A percentile compares a stretch with the other conserved stretches of the same genome.
phyloP scores from a whole-genome alignment of 345 rosid genomes.

The Salix viminalis region DNA sequence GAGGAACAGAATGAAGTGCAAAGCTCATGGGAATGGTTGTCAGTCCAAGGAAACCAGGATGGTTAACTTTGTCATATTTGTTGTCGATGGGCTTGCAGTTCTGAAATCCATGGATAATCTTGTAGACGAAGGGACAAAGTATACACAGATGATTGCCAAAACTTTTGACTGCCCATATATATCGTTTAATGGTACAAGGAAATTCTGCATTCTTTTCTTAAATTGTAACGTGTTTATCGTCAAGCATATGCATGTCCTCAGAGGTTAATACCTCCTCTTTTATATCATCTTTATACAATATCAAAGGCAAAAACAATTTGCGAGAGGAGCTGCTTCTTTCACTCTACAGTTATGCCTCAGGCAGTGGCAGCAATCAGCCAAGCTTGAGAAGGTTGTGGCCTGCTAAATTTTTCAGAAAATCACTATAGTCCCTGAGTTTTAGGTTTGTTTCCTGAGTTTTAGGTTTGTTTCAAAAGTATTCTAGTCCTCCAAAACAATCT shows the following conservation, averaged over 20 bases:
- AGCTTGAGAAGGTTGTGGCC: too few relatives aligned
- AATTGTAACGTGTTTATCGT: not conserved
- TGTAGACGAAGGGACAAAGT: constrained; percentile 18
- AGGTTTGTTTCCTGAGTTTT: too few relatives aligned
- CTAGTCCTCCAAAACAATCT: too few relatives aligned
- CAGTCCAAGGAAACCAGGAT: constrained; percentile 28
- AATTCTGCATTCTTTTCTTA: not conserved
- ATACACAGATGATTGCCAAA: constrained; percentile 32
- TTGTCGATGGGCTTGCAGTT: constrained; percentile 52
- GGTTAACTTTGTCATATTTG: constrained; percentile 69
- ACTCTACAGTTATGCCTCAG: too few relatives aligned
- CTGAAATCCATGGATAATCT: constrained; percentile 46
- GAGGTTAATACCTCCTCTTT: not conserved
- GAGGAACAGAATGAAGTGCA: constrained; percentile 36
- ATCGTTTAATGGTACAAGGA: constrained; percentile 59
- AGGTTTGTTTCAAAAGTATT: too few relatives aligned
- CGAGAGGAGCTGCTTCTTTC: too few relatives aligned
- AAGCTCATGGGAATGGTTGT: constrained; percentile 29
- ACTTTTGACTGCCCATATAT: constrained; percentile 53
- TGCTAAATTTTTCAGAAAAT: too few relatives aligned
- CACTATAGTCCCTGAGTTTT: too few relatives aligned
- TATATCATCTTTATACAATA: too few relatives aligned
- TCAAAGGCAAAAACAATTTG: too few relatives aligned
- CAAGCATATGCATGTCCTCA: not conserved
- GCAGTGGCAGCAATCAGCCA: too few relatives aligned